Evolutionary conservation across 208 protist species (phyloP).

Genomic region (Vickermania ingenoplastis): DNA sequence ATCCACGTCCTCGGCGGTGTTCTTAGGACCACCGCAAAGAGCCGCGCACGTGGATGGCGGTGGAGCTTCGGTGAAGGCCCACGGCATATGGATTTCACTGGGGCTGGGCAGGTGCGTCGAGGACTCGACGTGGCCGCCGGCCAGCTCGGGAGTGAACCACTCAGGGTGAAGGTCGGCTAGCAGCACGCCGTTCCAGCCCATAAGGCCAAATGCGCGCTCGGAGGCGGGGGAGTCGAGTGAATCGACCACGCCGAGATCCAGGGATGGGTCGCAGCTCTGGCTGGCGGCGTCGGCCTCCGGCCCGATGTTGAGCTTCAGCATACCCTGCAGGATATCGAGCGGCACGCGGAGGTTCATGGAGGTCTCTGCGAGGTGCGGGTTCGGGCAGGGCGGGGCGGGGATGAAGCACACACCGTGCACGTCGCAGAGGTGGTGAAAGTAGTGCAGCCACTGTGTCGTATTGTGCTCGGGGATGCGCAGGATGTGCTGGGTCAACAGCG

Average conservation of each 20-base stretch:
- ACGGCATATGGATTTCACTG: slow-evolving; percentile 23
- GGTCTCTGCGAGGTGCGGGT: not conserved
- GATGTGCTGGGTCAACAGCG: not conserved
- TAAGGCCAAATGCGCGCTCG: not conserved
- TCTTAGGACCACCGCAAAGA: not conserved
- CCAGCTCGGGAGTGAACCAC: slow-evolving; percentile 64
- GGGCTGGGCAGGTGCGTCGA: slow-evolving; percentile 10
- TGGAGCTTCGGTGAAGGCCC: slow-evolving; percentile 27
- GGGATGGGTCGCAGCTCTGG: not conserved
- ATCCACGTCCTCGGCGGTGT: not conserved
- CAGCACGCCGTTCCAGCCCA: slow-evolving; percentile 10
- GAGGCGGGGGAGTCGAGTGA: not conserved
- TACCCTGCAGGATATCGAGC: not conserved
- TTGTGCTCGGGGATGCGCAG: not conserved
- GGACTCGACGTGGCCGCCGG: not conserved
- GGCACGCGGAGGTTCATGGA: not conserved
- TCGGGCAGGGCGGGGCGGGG: not conserved
- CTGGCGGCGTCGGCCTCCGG: not conserved
- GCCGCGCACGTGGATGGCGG: slow-evolving; percentile 8
- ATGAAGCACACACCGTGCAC: not conserved
- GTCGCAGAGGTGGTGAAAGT: not conserved
- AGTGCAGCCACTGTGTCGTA: not conserved
- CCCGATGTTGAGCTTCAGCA: not conserved
- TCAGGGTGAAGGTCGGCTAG: slow-evolving; percentile 35
- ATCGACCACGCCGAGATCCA: not conserved